Base-by-base conservation (phyloP, 1,284 basidiomycete species). In the Austroboletus olivaceoglutinosus region DNA sequence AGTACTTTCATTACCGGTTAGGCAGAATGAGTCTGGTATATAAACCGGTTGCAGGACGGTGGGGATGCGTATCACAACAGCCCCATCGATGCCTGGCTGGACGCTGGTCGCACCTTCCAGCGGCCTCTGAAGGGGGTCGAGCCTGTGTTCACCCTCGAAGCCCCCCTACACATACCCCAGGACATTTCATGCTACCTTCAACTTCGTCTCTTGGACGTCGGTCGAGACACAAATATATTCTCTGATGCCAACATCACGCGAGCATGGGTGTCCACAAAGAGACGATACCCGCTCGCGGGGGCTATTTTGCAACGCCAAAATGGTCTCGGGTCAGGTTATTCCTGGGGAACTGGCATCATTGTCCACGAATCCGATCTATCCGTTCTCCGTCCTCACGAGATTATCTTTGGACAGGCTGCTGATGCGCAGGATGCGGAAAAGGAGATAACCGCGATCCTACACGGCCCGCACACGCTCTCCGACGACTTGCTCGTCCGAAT, bases 401-500 rank as follows among this genome's bases (percentile, higher is more conserved):
- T 48, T 43, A 19, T 48, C 29, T 50, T 52, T 55, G 49, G 39
- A 13, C n/a, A 40, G 2, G 52, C 60, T 5, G n/a, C 42, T 3
- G 42, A 27, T 15, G 40, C 39, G 21, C 54, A 65, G 7, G 62
- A 59, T 8, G 52, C 29, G 0, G 45, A 43, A 18, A 23, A 3
- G 12, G 50, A n/a, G 3, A 25, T 21, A 9, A 2, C 18, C 2
- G 50, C 41, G 0, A 51, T 61, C 16, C 15, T 56, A 10, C 12
- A 52, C n/a, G 51, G 53, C 4, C 53, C 50, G 1, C 50, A 52
- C 5, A 36, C 37, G 21, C 62, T 68, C 13, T 68, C 64, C 16
- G 52, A 55, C 13, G 48, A 52, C 3, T 9, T 68, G 15, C 36
- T 61, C 6, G 49, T 40, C 10, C 58, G 48, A 38, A 13, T 62